A percentile compares a stretch with the other conserved stretches of the same genome.
phyloP scores from a whole-genome alignment of 768 basidiomycete species.

The Boletus pseudopeckii region DNA sequence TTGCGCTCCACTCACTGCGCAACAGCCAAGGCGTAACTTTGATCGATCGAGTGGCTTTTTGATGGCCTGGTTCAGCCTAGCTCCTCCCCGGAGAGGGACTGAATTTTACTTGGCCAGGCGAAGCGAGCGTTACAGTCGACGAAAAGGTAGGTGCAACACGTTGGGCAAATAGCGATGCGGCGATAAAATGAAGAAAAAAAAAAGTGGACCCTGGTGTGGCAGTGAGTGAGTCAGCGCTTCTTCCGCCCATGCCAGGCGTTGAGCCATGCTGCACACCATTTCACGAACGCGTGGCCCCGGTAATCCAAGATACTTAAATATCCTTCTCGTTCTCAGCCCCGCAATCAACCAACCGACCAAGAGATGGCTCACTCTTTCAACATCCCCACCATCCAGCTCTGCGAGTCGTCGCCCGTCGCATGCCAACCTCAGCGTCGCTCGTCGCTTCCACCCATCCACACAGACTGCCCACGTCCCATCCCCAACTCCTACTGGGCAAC shows the following conservation, averaged over 20 bases:
- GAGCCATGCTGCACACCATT: constrained; percentile 9
- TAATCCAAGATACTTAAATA: constrained; percentile 16
- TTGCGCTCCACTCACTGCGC: constrained; percentile 3
- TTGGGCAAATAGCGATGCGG: constrained; percentile 13
- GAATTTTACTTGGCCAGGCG: neutral
- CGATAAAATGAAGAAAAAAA: constrained; percentile 7
- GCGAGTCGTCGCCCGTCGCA: neutral
- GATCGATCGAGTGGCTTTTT: constrained; percentile 14
- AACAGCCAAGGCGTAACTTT: neutral
- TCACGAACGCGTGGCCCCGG: constrained; percentile 1
- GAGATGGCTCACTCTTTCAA: constrained; percentile 6
- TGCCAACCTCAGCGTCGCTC: constrained; percentile 14
- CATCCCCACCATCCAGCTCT: constrained; percentile 10
- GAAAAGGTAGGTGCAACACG: constrained; percentile 6
- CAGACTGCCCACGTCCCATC: constrained; percentile 50
- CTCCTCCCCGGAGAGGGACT: neutral
- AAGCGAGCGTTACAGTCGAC: constrained; percentile 1
- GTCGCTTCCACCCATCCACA: constrained; percentile 15
- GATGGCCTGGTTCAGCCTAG: constrained; percentile 9
- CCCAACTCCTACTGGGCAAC: constrained; percentile 89
- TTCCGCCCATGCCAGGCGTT: neutral
- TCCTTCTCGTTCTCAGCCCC: neutral
- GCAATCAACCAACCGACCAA: constrained; percentile 1
- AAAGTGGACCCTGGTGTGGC: constrained; percentile 15
- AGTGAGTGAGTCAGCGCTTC: constrained; percentile 4